phyloP scores from a whole-genome alignment of 2,329 filamentous ascomycete species.

The Cercospora zeina region DNA sequence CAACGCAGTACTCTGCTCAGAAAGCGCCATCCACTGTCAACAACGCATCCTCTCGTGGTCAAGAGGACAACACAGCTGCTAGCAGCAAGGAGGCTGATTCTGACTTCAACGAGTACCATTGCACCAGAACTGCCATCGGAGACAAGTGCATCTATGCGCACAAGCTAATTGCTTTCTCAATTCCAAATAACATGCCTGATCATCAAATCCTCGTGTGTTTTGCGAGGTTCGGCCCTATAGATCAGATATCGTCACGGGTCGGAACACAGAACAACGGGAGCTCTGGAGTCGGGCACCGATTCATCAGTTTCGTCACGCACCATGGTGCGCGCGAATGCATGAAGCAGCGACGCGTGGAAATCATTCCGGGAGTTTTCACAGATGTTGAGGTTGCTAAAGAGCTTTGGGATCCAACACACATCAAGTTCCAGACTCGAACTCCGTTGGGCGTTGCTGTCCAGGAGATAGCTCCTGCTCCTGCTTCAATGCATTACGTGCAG shows the following conservation, averaged over 20 bases:
- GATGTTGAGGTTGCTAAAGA: slow-evolving; percentile 22
- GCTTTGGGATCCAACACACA: slow-evolving; percentile 19
- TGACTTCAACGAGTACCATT: slow-evolving; percentile 13
- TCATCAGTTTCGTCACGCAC: slow-evolving; percentile 14
- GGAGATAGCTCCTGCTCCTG: slow-evolving; percentile 4
- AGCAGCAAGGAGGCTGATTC: neutral
- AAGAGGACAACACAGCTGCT: too few relatives aligned
- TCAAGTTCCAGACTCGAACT: slow-evolving; percentile 3
- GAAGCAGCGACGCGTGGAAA: neutral
- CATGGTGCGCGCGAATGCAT: slow-evolving; percentile 14
- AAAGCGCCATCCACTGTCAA: neutral
- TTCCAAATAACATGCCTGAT: slow-evolving; percentile 6
- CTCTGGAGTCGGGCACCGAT: neutral
- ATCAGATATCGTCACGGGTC: neutral
- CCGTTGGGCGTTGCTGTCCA: neutral
- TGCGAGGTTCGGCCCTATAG: slow-evolving; percentile 20
- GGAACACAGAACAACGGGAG: too few relatives aligned
- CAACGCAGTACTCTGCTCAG: neutral
- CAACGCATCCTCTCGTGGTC: neutral
- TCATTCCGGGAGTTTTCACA: slow-evolving; percentile 11
- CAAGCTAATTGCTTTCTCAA: slow-evolving; percentile 27
- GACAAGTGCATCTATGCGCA: slow-evolving; percentile 24
- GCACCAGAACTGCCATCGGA: slow-evolving; percentile 22
- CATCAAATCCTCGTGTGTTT: slow-evolving; percentile 19
- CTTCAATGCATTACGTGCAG: slow-evolving; percentile 15